A percentile compares a stretch with the other conserved stretches of the same genome.
These are phyloP conservation scores for Camellia lanceoleosa DNA, from an alignment of 148 eudicot species.

Conservation along the genomic window DNA sequence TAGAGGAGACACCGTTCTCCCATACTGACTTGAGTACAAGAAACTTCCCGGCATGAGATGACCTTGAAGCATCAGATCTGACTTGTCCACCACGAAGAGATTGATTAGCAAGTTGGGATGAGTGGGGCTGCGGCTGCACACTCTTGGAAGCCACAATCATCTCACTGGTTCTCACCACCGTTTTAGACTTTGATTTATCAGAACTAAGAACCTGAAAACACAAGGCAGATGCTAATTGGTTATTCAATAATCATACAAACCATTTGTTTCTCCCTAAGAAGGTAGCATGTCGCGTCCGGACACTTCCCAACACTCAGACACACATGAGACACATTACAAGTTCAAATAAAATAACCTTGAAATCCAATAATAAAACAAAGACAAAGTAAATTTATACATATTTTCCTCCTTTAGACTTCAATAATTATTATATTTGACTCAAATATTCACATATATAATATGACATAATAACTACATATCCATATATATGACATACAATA, in stretches of 20 bases:
- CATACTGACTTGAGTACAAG: constrained; percentile 63
- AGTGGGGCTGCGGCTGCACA: constrained; percentile 45
- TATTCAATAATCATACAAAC: background rate
- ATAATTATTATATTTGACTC: too few relatives aligned
- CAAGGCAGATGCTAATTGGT: constrained; percentile 5
- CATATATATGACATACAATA: too few relatives aligned
- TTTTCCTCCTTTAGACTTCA: too few relatives aligned
- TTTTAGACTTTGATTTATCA: constrained; percentile 68
- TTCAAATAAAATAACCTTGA: too few relatives aligned
- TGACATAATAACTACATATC: too few relatives aligned
- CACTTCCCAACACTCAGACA: too few relatives aligned
- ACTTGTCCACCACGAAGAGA: constrained; percentile 42
- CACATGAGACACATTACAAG: too few relatives aligned
- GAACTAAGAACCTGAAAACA: constrained; percentile 46
- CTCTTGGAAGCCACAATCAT: constrained; percentile 38
- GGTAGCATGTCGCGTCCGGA: too few relatives aligned
- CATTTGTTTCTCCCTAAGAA: background rate
- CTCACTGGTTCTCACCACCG: constrained; percentile 46
- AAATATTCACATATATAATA: too few relatives aligned
- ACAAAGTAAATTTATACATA: too few relatives aligned
- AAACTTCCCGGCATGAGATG: constrained; percentile 51
- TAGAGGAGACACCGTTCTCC: constrained; percentile 45
- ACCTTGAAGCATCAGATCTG: constrained; percentile 41
- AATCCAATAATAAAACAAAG: too few relatives aligned
- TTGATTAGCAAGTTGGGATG: constrained; percentile 47